Evolutionary conservation across 305 asterid species (phyloP).

Genomic region (Striga hermonthica): DNA sequence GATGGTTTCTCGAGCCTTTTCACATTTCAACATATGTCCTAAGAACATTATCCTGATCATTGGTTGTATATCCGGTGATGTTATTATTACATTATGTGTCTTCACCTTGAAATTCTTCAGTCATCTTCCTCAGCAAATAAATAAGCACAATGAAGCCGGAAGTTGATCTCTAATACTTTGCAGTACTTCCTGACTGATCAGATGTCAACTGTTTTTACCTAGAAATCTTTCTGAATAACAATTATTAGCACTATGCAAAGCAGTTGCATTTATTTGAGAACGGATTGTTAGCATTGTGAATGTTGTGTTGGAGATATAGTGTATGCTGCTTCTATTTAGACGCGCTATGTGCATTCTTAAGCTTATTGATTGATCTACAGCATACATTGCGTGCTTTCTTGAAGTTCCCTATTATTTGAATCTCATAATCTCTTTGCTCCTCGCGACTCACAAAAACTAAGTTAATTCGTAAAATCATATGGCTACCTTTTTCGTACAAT

Average conservation of each 20-base stretch:
- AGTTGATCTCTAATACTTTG: conserved; percentile 19
- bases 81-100: conserved; percentile 18
- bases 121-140: conserved; percentile 21
- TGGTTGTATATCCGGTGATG: conserved; percentile 25
- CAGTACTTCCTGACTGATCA: conserved; percentile 15
- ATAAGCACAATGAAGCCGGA: conserved; percentile 23
- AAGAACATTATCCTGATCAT: conserved; percentile 12
- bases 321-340: conserved; percentile 24
- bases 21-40: conserved; percentile 20
- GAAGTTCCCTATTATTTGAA: conserved; percentile 25
- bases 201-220: not conserved
- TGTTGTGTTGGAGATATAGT: conserved; percentile 17
- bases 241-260: conserved; percentile 19
- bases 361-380: conserved; percentile 20
- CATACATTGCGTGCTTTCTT: too few relatives aligned
- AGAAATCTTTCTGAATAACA: conserved; percentile 13
- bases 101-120: conserved; percentile 12
- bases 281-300: conserved; percentile 16
- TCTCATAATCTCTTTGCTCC: conserved; percentile 22
- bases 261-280: conserved; percentile 16
- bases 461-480: conserved; percentile 20
- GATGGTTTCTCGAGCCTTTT: conserved; percentile 20
- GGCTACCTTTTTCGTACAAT: conserved; percentile 30
- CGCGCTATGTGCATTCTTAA: conserved; percentile 20
- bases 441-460: conserved; percentile 27